A percentile compares a stretch with the other conserved stretches of the same genome.
Evolutionary conservation across 2,329 filamentous ascomycete species (phyloP).

Genomic region (Phialocephala sp.): DNA sequence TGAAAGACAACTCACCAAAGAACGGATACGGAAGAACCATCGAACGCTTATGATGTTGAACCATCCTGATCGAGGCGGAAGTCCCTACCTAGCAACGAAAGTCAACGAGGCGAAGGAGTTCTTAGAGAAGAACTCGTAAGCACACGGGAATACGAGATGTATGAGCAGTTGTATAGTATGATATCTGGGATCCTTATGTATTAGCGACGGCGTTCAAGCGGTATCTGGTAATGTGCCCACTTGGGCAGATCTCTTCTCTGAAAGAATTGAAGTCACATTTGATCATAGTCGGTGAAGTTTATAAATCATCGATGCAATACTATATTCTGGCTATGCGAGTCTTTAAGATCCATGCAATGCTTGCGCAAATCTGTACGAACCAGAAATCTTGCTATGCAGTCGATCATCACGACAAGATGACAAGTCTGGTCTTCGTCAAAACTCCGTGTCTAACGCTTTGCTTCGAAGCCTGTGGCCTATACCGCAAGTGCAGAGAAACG

Average conservation of each 20-base stretch:
- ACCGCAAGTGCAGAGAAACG: neutral
- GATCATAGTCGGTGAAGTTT: neutral
- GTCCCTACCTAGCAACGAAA: slow-evolving; percentile 95
- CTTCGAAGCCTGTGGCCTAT: neutral
- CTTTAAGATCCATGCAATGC: neutral
- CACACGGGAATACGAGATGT: neutral
- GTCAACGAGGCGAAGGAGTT: slow-evolving; percentile 99
- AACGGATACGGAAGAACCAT: slow-evolving; percentile 94
- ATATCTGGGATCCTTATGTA: slow-evolving; percentile 23
- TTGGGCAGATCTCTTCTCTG: slow-evolving; percentile 35
- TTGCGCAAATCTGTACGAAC: neutral
- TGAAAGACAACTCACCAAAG: slow-evolving; percentile 85
- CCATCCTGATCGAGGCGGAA: slow-evolving; percentile 96
- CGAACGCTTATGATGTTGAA: slow-evolving; percentile 96
- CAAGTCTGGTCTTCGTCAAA: neutral
- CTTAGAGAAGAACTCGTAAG: slow-evolving; percentile 71
- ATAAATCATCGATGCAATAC: neutral
- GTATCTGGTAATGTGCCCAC: slow-evolving; percentile 22
- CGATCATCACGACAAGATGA: neutral
- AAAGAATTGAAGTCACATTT: slow-evolving; percentile 23
- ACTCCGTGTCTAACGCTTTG: neutral
- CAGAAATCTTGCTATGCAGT: neutral
- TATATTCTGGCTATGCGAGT: neutral
- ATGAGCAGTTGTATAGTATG: slow-evolving; percentile 20
- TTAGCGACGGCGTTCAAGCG: slow-evolving; percentile 38